Base-by-base conservation (phyloP, 306 rosid species). In the Trifolium subterraneum region DNA sequence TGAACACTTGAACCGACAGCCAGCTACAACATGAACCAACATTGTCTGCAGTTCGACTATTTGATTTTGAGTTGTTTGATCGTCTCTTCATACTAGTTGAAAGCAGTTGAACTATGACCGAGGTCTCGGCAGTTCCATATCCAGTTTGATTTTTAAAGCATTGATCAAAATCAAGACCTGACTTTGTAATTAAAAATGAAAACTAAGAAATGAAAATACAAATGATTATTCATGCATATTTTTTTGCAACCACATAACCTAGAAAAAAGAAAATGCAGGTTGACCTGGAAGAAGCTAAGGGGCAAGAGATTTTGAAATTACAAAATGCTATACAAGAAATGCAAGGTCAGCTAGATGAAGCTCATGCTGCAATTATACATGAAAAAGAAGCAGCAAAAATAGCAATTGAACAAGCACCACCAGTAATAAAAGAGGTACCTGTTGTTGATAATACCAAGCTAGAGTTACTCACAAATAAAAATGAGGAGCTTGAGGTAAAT, bases 231-330 rank as follows among this genome's bases (percentile, higher is more conserved):
- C 25, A 11, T 39, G 10, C 45, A 31, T 31, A 31, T 44, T 67
- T 54, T 71, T 71, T 20, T 78, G 50, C 65, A 72, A 5, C 10
- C 51, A 22, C 23, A 72, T 79, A 68, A 78, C 71, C 70, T 44
- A 23, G 64, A 71, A 76, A 47, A 15, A 29, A 48, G 50, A 55
- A 80, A 74, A 80, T 74, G 74, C 81, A 92, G 96, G 56, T 78
- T 70, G 97, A 89, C 78, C 87, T 92, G 77, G 97, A 92, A 87
- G 97, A 89, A 84, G 87, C 92, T 78, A 89, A 90, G 76, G 92
- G 90, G 31, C 90, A 85, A 88, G 97, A 89, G 83, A 87, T 88
- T 78, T 64, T 73, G 6, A 92, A 85, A 79, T 73, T 92, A 70
- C 96, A 88, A 76, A 82, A 25, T 70, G 68, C 85, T 58, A 77